Percentiles rank a stretch among this genome's conserved stretches.
Evolutionary conservation across 768 basidiomycete genomes (phyloP).

Genomic region (Tephrocybe sp.): DNA sequence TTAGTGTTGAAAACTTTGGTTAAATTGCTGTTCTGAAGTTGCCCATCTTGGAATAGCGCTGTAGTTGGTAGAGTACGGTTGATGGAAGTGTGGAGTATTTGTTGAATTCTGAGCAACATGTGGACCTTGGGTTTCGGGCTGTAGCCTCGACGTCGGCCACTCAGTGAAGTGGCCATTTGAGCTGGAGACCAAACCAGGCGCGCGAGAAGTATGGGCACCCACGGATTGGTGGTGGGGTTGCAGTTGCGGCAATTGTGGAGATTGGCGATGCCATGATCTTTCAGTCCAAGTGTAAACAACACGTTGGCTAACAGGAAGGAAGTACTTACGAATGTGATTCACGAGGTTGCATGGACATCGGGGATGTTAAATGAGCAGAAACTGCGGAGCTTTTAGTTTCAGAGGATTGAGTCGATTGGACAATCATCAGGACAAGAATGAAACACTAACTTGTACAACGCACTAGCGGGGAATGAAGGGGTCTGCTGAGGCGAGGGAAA

Average conservation of each 20-base stretch:
- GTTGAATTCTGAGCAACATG: slow-evolving; percentile 7
- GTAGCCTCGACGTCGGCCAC: background rate
- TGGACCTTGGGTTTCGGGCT: background rate
- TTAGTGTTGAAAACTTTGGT: slow-evolving; percentile 13
- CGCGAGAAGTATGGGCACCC: background rate
- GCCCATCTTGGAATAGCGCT: slow-evolving; percentile 18
- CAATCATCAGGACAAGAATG: background rate
- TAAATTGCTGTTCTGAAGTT: slow-evolving; percentile 22
- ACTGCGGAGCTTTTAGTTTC: slow-evolving; percentile 46
- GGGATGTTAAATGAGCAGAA: slow-evolving; percentile 41
- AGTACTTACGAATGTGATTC: slow-evolving; percentile 18
- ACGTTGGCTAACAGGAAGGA: background rate
- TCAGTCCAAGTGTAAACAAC: too few species aligned
- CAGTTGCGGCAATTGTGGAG: background rate
- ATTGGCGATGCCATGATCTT: slow-evolving; percentile 11
- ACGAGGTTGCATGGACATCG: slow-evolving; percentile 13
- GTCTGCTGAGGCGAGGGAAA: slow-evolving; percentile 20
- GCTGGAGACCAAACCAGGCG: background rate
- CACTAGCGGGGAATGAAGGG: slow-evolving; percentile 36
- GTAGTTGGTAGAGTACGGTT: slow-evolving; percentile 7
- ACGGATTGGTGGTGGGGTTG: background rate
- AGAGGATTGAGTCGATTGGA: background rate
- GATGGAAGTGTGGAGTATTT: slow-evolving; percentile 19
- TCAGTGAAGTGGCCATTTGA: background rate
- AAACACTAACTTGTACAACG: slow-evolving; percentile 57